Conservation (phyloP, 495 filamentous ascomycete species). For the Tuber brumale region DNA sequence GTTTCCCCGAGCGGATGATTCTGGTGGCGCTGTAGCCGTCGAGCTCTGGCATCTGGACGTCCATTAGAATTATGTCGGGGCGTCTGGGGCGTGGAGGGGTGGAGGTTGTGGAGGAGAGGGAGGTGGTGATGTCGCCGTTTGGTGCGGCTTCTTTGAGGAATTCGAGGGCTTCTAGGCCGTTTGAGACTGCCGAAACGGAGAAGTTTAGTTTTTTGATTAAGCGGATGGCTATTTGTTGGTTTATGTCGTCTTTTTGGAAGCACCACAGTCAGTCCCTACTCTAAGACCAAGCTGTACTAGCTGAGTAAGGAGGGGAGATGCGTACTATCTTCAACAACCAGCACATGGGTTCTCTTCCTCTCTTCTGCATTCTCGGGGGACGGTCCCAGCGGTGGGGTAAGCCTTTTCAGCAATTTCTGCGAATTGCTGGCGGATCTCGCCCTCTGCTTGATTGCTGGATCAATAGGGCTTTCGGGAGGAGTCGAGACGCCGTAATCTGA, state of each 20-base stretch:
- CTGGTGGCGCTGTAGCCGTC: slow-evolving; percentile 73
- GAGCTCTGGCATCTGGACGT: slow-evolving; percentile 77
- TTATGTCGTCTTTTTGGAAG: slow-evolving; percentile 48
- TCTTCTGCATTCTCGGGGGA: slow-evolving; percentile 42
- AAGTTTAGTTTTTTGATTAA: slow-evolving; percentile 73
- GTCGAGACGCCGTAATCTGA: slow-evolving; percentile 34
- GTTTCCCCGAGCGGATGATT: slow-evolving; percentile 50
- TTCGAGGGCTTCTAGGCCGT: slow-evolving; percentile 69
- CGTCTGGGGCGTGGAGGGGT: slow-evolving; percentile 44
- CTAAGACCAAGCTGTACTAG: neutral
- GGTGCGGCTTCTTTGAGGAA: slow-evolving; percentile 48
- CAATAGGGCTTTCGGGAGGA: slow-evolving; percentile 31
- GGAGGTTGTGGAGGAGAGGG: slow-evolving; percentile 8
- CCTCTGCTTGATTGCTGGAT: slow-evolving; percentile 24
- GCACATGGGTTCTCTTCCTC: slow-evolving; percentile 53
- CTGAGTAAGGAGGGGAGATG: neutral
- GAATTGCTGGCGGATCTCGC: slow-evolving; percentile 29
- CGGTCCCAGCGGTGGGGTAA: slow-evolving; percentile 41
- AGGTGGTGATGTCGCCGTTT: slow-evolving; percentile 4
- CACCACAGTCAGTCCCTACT: neutral
- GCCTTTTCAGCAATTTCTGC: slow-evolving; percentile 27
- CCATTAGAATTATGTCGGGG: slow-evolving; percentile 73
- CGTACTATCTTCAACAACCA: slow-evolving; percentile 74
- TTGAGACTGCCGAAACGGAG: slow-evolving; percentile 46
- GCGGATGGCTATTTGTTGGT: slow-evolving; percentile 70